phyloP scores from a whole-genome alignment of 352 stramenopile species.

The Phytophthora aleatoria region DNA sequence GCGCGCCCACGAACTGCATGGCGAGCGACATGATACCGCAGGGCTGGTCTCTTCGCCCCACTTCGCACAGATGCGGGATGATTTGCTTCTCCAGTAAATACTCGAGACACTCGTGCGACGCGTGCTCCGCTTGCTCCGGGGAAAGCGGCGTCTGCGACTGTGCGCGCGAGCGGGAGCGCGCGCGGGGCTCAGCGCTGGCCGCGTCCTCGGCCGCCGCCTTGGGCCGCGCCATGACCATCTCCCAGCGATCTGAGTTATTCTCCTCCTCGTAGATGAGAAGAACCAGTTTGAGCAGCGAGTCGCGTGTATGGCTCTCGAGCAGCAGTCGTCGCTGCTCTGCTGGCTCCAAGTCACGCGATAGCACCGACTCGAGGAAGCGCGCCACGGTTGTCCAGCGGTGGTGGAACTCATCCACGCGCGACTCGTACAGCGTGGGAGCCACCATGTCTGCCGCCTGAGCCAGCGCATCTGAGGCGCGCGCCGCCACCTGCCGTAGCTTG shows the following conservation, averaged over 20 bases:
- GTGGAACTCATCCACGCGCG: constrained; percentile 84
- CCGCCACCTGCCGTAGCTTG: constrained; percentile 79
- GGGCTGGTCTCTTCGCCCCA: constrained; percentile 67
- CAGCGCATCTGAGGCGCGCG: constrained; percentile 69
- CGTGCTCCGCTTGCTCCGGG: constrained; percentile 31
- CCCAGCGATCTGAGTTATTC: constrained; percentile 69
- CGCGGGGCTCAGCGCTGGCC: constrained; percentile 17
- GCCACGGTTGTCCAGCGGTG: constrained; percentile 81
- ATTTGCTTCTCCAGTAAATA: constrained; percentile 87
- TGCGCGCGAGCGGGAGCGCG: constrained; percentile 16
- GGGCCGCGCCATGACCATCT: constrained; percentile 54
- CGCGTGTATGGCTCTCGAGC: constrained; percentile 79
- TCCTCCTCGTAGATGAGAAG: constrained; percentile 88
- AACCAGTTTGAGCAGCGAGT: constrained; percentile 86
- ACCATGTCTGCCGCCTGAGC: constrained; percentile 83
- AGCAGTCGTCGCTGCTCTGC: constrained; percentile 76
- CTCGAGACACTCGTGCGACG: constrained; percentile 75
- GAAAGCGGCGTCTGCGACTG: constrained; percentile 29
- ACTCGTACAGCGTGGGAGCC: constrained; percentile 82
- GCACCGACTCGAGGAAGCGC: constrained; percentile 77
- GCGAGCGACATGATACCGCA: constrained; percentile 86
- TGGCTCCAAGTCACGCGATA: constrained; percentile 67
- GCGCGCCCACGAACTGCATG: constrained; percentile 80
- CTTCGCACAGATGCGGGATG: constrained; percentile 79
- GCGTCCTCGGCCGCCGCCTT: constrained; percentile 30